Percentiles rank a stretch among this genome's conserved stretches.
phyloP scores from a whole-genome alignment of 1,284 basidiomycete genomes.

The Papiliotrema fonsecae region DNA sequence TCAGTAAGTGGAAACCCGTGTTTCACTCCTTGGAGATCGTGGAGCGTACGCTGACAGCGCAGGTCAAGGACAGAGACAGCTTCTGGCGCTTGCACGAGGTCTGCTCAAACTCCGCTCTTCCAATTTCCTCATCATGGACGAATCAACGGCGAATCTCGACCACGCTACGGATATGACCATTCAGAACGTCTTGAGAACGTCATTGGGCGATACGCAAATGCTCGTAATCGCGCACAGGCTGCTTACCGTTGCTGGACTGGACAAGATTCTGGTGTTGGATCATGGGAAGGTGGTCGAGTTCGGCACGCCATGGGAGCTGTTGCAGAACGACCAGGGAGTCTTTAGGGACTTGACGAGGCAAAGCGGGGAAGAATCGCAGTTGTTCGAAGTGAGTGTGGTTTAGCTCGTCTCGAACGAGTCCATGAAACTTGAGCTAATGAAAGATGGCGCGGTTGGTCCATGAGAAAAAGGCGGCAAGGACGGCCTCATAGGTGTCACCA shows the following conservation, averaged over 20 bases:
- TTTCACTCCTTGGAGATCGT: neutral
- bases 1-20: too few relatives aligned
- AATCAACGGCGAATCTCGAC: slow-evolving; percentile 52
- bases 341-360: slow-evolving; percentile 49
- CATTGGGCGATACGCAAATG: slow-evolving; percentile 46
- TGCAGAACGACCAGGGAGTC: slow-evolving; percentile 42
- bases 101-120: slow-evolving; percentile 51
- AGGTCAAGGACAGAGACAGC: slow-evolving; percentile 56
- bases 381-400: slow-evolving; percentile 34
- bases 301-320: slow-evolving; percentile 50
- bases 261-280: slow-evolving; percentile 53
- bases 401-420: neutral
- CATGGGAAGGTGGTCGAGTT: slow-evolving; percentile 51
- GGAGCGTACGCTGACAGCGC: slow-evolving; percentile 6
- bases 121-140: slow-evolving; percentile 55
- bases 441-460: slow-evolving; percentile 7
- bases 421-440: neutral
- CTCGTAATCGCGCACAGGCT: slow-evolving; percentile 52
- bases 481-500: neutral
- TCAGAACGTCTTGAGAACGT: slow-evolving; percentile 48
- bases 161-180: slow-evolving; percentile 50
- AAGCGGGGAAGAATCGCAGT: slow-evolving; percentile 46
- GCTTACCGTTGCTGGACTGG: slow-evolving; percentile 51
- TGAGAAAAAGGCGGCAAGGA: slow-evolving; percentile 2
- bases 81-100: slow-evolving; percentile 54